phyloP scores from a whole-genome alignment of 2,329 filamentous ascomycete genomes.

The Cercospora sp. region DNA sequence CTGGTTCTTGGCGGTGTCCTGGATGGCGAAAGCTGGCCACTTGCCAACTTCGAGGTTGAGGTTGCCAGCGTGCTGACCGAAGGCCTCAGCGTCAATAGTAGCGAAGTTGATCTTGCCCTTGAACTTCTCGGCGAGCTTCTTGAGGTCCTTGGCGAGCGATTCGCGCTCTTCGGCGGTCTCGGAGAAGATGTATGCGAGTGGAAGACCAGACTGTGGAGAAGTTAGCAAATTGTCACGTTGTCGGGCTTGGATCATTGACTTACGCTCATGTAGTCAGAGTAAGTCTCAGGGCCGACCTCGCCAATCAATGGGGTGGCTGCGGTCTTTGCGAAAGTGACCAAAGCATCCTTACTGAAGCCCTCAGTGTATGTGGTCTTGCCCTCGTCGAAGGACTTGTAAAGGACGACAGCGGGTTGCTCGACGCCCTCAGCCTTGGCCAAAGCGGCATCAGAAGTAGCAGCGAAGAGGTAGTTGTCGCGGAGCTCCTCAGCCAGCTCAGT shows the following conservation, averaged over 20 bases:
- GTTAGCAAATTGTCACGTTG: neutral
- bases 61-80: constrained; percentile 93
- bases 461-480: constrained; percentile 91
- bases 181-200: constrained; percentile 96
- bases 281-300: constrained; percentile 95
- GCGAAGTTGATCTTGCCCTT: constrained; percentile 97
- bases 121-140: constrained; percentile 84
- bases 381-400: constrained; percentile 98
- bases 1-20: constrained; percentile 90
- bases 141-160: constrained; percentile 72
- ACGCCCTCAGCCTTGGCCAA: constrained; percentile 89
- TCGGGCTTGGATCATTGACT: constrained; percentile 33
- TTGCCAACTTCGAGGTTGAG: constrained; percentile 93
- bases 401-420: constrained; percentile 78
- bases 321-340: constrained; percentile 80
- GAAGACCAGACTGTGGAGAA: constrained; percentile 67
- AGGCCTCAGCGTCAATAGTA: constrained; percentile 91
- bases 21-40: constrained; percentile 97
- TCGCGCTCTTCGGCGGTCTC: constrained; percentile 88
- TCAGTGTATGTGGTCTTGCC: constrained; percentile 83
- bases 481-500: constrained; percentile 70
- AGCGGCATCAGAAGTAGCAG: constrained; percentile 76
- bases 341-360: constrained; percentile 76
- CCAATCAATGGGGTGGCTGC: constrained; percentile 87
- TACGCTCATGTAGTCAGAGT: constrained; percentile 86